phyloP scores from a whole-genome alignment of 768 basidiomycete genomes.

The Hericium erinaceus region DNA sequence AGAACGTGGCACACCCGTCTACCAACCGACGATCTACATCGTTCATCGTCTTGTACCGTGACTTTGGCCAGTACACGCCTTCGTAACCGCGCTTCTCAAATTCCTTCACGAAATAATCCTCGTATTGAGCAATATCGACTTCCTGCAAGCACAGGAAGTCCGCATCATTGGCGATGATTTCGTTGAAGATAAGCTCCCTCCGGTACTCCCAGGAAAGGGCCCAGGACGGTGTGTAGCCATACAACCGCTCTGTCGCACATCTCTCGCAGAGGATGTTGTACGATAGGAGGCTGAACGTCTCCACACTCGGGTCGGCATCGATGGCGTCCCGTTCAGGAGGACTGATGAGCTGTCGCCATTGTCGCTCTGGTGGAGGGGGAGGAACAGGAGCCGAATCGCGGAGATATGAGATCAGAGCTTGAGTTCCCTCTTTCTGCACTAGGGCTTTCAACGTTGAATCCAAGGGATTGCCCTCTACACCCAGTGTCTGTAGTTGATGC shows the following conservation, averaged over 20 bases:
- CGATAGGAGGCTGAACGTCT: slow-evolving; percentile 73
- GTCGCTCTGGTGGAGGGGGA: slow-evolving; percentile 67
- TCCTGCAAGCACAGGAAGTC: slow-evolving; percentile 96
- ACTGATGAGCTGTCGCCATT: slow-evolving; percentile 59
- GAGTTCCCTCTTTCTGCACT: slow-evolving; percentile 92
- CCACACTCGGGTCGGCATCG: slow-evolving; percentile 53
- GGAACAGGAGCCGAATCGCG: slow-evolving; percentile 88
- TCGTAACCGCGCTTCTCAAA: slow-evolving; percentile 75
- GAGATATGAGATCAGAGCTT: slow-evolving; percentile 79
- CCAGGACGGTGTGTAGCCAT: slow-evolving; percentile 96
- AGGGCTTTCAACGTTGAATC: slow-evolving; percentile 67
- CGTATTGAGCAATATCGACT: slow-evolving; percentile 86
- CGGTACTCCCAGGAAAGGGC: slow-evolving; percentile 94
- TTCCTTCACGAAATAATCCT: slow-evolving; percentile 78
- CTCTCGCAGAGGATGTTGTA: slow-evolving; percentile 95
- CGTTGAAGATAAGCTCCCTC: slow-evolving; percentile 77
- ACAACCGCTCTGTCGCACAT: slow-evolving; percentile 79
- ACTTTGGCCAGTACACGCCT: slow-evolving; percentile 87
- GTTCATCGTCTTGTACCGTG: slow-evolving; percentile 87
- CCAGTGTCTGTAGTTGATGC: slow-evolving; percentile 86
- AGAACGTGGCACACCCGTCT: slow-evolving; percentile 96
- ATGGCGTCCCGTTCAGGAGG: slow-evolving; percentile 51
- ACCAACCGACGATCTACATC: slow-evolving; percentile 79
- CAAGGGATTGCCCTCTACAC: slow-evolving; percentile 95
- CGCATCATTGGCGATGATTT: slow-evolving; percentile 70